These are phyloP conservation scores for Volvox carteri DNA, from an alignment of 163 green algal species.

Conservation along the genomic window DNA sequence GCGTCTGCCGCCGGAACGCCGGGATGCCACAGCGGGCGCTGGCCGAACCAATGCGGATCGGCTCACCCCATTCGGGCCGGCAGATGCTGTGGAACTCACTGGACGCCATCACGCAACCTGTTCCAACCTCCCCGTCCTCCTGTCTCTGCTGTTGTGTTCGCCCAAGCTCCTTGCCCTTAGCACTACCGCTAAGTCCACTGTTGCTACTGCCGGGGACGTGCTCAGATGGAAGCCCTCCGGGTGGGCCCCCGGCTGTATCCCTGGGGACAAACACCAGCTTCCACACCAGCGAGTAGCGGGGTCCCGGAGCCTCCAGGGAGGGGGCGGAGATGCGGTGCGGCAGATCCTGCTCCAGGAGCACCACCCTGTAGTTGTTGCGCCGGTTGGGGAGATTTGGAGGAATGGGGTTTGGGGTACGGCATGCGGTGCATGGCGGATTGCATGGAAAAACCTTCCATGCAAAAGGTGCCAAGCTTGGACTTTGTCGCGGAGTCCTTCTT, in stretches of 20 bases:
- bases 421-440: too few species aligned
- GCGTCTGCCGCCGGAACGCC: neutral
- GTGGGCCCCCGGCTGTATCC: too few species aligned
- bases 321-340: conserved; percentile 81
- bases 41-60: conserved; percentile 62
- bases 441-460: too few species aligned
- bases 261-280: conserved; percentile 72
- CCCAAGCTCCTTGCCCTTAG: too few species aligned
- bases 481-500: too few species aligned
- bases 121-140: neutral
- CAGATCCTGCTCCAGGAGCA: conserved; percentile 87
- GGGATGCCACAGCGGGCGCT: neutral
- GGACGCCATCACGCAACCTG: neutral
- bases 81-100: conserved; percentile 49
- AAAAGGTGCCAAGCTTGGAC: too few species aligned
- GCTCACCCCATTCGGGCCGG: conserved; percentile 64
- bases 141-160: too few species aligned
- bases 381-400: too few species aligned
- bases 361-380: conserved; percentile 55
- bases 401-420: too few species aligned
- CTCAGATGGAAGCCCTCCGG: too few species aligned
- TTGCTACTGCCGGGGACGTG: too few species aligned
- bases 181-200: too few species aligned
- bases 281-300: conserved; percentile 87
- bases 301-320: conserved; percentile 59